Percentiles rank a stretch among this genome's conserved stretches.
Conservation (phyloP, 345 rosid genomes). For the Acer campestre region DNA sequence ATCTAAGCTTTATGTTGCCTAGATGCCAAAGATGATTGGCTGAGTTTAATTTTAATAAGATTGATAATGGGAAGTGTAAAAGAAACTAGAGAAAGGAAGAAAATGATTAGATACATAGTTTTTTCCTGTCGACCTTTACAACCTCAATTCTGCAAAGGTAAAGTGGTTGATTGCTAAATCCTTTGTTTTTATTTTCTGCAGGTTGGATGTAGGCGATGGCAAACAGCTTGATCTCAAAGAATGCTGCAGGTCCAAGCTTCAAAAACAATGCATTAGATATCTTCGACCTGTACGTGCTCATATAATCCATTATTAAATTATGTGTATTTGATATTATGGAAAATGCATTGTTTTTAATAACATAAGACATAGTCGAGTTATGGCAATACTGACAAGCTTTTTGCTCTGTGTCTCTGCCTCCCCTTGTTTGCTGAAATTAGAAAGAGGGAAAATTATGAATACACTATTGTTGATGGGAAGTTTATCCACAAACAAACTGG, state of each 20-base stretch:
- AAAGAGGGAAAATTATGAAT: no score
- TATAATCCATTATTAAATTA: background rate
- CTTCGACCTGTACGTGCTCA: slow-evolving; percentile 78
- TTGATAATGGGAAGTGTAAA: background rate
- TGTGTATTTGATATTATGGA: no score
- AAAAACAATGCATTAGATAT: slow-evolving; percentile 78
- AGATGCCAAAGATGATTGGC: slow-evolving; percentile 3
- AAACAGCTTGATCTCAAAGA: slow-evolving; percentile 67
- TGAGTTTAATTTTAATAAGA: background rate
- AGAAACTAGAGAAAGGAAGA: no score
- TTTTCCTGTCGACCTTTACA: background rate
- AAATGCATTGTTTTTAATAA: no score
- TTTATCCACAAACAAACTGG: no score
- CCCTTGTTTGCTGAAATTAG: no score
- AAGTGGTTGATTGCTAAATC: slow-evolving; percentile 2
- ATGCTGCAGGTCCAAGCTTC: slow-evolving; percentile 69
- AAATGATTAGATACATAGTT: background rate
- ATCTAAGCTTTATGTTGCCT: no score
- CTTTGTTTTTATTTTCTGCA: slow-evolving; percentile 23
- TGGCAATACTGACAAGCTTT: no score
- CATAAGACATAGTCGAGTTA: no score
- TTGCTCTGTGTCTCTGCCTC: no score
- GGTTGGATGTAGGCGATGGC: slow-evolving; percentile 94
- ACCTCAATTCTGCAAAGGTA: background rate
- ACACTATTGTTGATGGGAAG: no score